Evolutionary conservation across 371 early-diverging fungal genomes (phyloP).

Genomic region (Mucor velutinosus): DNA sequence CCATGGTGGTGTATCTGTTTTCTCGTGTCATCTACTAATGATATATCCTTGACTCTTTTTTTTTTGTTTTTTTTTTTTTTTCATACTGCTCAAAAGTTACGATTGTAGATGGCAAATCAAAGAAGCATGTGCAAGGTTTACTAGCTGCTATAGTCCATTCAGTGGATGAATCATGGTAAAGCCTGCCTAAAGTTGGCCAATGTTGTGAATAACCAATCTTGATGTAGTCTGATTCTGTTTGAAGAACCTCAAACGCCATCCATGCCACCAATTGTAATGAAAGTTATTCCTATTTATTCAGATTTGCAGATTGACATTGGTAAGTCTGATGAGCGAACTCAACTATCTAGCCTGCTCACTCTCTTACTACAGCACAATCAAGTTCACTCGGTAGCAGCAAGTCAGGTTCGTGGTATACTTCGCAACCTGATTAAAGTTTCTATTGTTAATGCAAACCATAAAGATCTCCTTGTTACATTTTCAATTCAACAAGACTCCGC

Average conservation of each 20-base stretch:
- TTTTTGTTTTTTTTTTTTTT: slow-evolving; percentile 8
- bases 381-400: background rate
- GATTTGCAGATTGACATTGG: slow-evolving; percentile 29
- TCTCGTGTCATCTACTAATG: background rate
- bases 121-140: background rate
- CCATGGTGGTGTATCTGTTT: background rate
- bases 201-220: background rate
- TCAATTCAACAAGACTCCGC: slow-evolving; percentile 17
- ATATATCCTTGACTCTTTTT: slow-evolving; percentile 18
- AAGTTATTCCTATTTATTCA: slow-evolving; percentile 28
- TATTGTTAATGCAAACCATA: slow-evolving; percentile 4
- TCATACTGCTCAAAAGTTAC: slow-evolving; percentile 32
- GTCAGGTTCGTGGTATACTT: background rate
- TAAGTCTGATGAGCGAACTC: background rate
- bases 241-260: slow-evolving; percentile 25
- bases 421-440: background rate
- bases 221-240: slow-evolving; percentile 27
- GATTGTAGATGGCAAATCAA: slow-evolving; percentile 1
- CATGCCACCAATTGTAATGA: slow-evolving; percentile 33
- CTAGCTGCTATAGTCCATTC: slow-evolving; percentile 25
- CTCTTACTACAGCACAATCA: slow-evolving; percentile 13
- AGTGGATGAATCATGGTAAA: slow-evolving; percentile 31
- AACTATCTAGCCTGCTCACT: background rate
- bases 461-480: slow-evolving; percentile 35
- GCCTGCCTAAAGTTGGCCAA: background rate